Evolutionary conservation across 2,329 filamentous ascomycete species (phyloP).

Genomic region (Gyromitra esculenta): DNA sequence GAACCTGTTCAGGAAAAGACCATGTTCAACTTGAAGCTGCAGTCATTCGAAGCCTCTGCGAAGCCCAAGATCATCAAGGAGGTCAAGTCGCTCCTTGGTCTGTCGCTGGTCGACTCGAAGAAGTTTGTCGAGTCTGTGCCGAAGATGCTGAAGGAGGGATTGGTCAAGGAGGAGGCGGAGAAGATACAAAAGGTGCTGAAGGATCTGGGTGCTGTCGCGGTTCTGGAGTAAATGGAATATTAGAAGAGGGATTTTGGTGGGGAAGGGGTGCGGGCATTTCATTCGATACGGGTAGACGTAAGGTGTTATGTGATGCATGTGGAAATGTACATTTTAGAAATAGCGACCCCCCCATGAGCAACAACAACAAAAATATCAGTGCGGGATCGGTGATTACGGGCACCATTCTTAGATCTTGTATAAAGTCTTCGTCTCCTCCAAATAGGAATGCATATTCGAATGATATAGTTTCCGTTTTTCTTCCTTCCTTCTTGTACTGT

Average conservation of each 20-base stretch:
- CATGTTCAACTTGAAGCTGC: slow-evolving; percentile 94
- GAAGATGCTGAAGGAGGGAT: slow-evolving; percentile 98
- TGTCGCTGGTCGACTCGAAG: slow-evolving; percentile 98
- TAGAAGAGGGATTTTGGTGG: not conserved
- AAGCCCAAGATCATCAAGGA: slow-evolving; percentile 99
- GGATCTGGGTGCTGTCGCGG: slow-evolving; percentile 85
- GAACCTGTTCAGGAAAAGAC: slow-evolving; percentile 93
- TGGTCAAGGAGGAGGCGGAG: slow-evolving; percentile 98
- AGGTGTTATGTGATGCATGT: not conserved
- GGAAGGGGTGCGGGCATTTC: not conserved
- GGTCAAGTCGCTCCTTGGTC: slow-evolving; percentile 92
- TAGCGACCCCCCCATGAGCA: slow-evolving; percentile 21
- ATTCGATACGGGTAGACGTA: slow-evolving; percentile 8
- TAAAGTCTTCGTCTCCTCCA: slow-evolving; percentile 28
- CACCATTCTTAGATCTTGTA: slow-evolving; percentile 27
- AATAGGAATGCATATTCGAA: slow-evolving; percentile 10
- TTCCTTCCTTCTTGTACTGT: not conserved
- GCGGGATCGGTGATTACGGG: slow-evolving; percentile 14
- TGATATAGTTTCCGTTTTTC: not conserved
- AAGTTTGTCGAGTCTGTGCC: slow-evolving; percentile 99
- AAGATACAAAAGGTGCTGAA: slow-evolving; percentile 97
- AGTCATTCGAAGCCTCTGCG: slow-evolving; percentile 82
- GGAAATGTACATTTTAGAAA: slow-evolving; percentile 44
- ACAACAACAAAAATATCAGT: not conserved
- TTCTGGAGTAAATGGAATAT: slow-evolving; percentile 77